Conservation (phyloP, 2,329 filamentous ascomycete genomes). For the Macroventuria anomochaeta region DNA sequence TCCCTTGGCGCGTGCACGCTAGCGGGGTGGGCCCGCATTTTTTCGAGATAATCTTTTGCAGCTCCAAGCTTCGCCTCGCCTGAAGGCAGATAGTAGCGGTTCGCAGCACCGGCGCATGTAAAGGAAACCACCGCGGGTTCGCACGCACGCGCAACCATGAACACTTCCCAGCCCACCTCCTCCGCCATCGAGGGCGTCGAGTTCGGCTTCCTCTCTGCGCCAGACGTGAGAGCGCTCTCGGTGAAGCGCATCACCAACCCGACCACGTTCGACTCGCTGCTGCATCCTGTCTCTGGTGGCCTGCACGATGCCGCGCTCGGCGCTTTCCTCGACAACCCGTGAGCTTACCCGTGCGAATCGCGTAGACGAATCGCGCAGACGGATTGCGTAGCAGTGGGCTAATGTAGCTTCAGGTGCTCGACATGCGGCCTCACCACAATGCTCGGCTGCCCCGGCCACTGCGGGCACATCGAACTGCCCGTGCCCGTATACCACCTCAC, state of each 20-base stretch:
- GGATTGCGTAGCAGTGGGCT: too few relatives aligned
- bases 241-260: constrained; percentile 94
- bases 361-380: too few relatives aligned
- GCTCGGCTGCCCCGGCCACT: constrained; percentile 82
- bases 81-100: constrained; percentile 1
- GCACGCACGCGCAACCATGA: constrained; percentile 43
- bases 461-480: constrained; percentile 93
- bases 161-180: constrained; percentile 73
- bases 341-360: background rate
- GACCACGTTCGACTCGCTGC: constrained; percentile 88
- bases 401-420: constrained; percentile 58
- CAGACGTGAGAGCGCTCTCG: constrained; percentile 87
- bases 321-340: constrained; percentile 84
- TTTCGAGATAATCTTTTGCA: constrained; percentile 38
- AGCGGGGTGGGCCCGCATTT: constrained; percentile 34
- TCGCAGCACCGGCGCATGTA: constrained; percentile 16
- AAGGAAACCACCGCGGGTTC: constrained; percentile 8
- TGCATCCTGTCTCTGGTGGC: constrained; percentile 88
- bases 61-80: constrained; percentile 39
- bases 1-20: constrained; percentile 9
- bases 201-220: constrained; percentile 81
- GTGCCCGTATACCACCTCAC: constrained; percentile 95
- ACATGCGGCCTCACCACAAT: constrained; percentile 87
- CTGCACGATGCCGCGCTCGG: constrained; percentile 92
- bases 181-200: constrained; percentile 86